A percentile compares a stretch with the other conserved stretches of the same genome.
Evolutionary conservation across 352 stramenopile species (phyloP).

Genomic region (Globisporangium takayamanum): DNA sequence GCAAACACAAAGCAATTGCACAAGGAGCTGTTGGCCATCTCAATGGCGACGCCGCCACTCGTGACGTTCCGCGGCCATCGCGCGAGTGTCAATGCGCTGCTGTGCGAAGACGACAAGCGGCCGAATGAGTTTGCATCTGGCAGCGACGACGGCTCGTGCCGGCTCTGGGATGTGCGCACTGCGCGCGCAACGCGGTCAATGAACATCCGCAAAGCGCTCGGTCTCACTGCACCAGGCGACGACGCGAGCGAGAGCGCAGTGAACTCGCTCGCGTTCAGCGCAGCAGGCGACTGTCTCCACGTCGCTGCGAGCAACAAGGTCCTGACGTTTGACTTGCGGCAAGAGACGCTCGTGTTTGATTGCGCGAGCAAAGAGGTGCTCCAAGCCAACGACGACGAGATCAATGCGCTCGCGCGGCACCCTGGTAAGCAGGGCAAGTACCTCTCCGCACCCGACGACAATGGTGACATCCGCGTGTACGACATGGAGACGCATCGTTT

Average conservation of each 20-base stretch:
- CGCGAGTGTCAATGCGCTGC: conserved; percentile 48
- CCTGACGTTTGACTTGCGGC: conserved; percentile 63
- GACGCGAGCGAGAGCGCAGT: conserved; percentile 38
- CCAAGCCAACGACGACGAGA: conserved; percentile 57
- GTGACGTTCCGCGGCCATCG: conserved; percentile 52
- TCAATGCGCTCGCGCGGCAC: conserved; percentile 56
- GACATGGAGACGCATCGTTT: conserved; percentile 46
- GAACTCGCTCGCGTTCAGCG: conserved; percentile 60
- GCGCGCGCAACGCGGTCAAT: conserved; percentile 50
- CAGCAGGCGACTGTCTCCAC: conserved; percentile 38
- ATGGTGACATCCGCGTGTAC: conserved; percentile 63
- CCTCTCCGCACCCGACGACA: conserved; percentile 57
- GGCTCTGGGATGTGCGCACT: conserved; percentile 66
- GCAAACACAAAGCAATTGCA: too few species aligned
- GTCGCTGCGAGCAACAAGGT: conserved; percentile 54
- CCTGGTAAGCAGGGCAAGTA: conserved; percentile 41
- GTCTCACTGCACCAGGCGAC: conserved; percentile 15
- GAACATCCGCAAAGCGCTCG: conserved; percentile 53
- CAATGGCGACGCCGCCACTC: conserved; percentile 17
- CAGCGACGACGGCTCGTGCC: conserved; percentile 60
- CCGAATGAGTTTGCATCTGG: conserved; percentile 53
- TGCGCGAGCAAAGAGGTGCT: conserved; percentile 50
- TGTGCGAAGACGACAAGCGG: conserved; percentile 46
- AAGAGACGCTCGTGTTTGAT: conserved; percentile 47
- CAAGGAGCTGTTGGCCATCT: too few species aligned